Base-by-base conservation (phyloP, 257 asterid species). In the Nyctanthes arbortristis region DNA sequence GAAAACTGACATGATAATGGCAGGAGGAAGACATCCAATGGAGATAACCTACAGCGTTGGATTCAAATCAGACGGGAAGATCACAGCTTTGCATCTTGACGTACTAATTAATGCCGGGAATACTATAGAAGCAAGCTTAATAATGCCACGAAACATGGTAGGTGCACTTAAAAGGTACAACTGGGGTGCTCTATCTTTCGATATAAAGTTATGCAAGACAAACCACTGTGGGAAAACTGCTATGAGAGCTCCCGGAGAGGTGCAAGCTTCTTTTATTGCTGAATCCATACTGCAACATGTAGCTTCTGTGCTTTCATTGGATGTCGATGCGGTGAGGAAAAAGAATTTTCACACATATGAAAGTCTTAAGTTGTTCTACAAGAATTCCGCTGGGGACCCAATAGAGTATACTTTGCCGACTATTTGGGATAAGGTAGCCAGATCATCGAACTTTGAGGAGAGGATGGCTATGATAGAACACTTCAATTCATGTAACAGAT, bases 11-110 rank as follows among this genome's bases (percentile, higher is more conserved):
- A 89, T 87, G 96, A 68, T 87, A 62, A 83, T 84, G 49, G 80
- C 82, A 5, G 96, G 90, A 40, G 96, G 95, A 79, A 84, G 96
- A 66, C 95, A 89, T 65, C 96, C 92, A 0, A 85, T 87, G 92
- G 79, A 89, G 76, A 75, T 89, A 77, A 84, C 86, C 14, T 89
- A 89, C 65, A 81, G 71, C 67, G 89, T 84, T 34, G 92, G 95
- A 54, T 89, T 84, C 77, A 85, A 82, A 73, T 80, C 89, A 25
- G 79, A 78, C 18, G 95, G 92, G 69, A 85, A 87, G 70, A 78
- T 89, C 74, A 87, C 91, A 29, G 96, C 96, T 13, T 71, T 89
- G 60, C 89, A 89, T 73, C 81, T 87, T 25, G 80, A 89, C 67
- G 58, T 87, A 72, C 75, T 89, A 59, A 76, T 89, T 12, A 78